These are phyloP conservation scores for Kwoniella sp. DNA, from an alignment of 768 basidiomycete species.

Conservation along the genomic window DNA sequence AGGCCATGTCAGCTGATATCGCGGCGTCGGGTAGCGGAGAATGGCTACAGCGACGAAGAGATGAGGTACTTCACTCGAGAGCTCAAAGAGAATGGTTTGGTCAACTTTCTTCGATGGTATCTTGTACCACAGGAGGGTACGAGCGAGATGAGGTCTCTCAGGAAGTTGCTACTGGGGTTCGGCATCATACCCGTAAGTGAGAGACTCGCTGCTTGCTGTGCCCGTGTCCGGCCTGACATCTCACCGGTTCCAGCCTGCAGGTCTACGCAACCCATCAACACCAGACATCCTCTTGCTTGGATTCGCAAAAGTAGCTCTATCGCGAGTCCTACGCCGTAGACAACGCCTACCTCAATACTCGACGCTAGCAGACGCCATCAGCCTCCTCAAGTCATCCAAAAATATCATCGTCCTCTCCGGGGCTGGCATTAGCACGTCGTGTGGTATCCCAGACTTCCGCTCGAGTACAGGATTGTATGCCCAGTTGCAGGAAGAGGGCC, in stretches of 20 bases:
- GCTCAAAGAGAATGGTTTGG: conserved; percentile 37
- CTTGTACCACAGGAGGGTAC: conserved; percentile 8
- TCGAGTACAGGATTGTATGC: conserved; percentile 46
- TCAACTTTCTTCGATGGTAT: conserved; percentile 36
- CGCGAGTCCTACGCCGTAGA: conserved; percentile 44
- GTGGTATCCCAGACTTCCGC: conserved; percentile 61
- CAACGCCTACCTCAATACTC: conserved; percentile 40
- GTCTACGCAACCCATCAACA: conserved; percentile 23
- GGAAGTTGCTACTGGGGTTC: conserved; percentile 33
- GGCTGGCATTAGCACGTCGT: conserved; percentile 46
- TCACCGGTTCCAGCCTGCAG: conserved; percentile 15
- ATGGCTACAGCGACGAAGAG: conserved; percentile 37
- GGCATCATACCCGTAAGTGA: conserved; percentile 37
- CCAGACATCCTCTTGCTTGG: conserved; percentile 26
- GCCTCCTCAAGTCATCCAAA: conserved; percentile 37
- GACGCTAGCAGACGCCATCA: conserved; percentile 46
- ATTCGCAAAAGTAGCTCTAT: conserved; percentile 33
- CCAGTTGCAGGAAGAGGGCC: conserved; percentile 42
- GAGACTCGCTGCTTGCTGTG: not conserved
- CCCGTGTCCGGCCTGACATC: not conserved
- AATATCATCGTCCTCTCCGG: conserved; percentile 49
- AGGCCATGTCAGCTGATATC: not conserved
- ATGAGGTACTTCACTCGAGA: conserved; percentile 19
- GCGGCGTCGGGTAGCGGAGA: conserved; percentile 31
- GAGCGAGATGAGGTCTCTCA: conserved; percentile 19